These are phyloP conservation scores for Cadophora gregata DNA, from an alignment of 2,329 filamentous ascomycete species.

Conservation along the genomic window DNA sequence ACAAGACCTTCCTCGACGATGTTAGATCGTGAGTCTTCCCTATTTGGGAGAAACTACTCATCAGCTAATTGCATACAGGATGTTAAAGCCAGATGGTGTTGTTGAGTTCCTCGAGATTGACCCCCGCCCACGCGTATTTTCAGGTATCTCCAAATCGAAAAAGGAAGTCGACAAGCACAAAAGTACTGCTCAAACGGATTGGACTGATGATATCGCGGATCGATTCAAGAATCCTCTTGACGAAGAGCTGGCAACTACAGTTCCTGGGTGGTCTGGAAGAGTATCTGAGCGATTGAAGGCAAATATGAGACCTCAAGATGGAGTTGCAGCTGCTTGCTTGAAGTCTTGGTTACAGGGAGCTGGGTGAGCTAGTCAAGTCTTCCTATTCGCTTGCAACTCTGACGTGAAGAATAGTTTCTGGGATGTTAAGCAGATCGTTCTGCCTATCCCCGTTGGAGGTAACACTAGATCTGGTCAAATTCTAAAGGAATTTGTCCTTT, in stretches of 20 bases:
- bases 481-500: constrained; percentile 35
- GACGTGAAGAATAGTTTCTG: constrained; percentile 37
- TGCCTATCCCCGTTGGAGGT: constrained; percentile 39
- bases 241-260: constrained; percentile 35
- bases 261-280: constrained; percentile 39
- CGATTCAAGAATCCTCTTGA: constrained; percentile 37
- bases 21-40: constrained; percentile 36
- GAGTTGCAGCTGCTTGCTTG: constrained; percentile 39
- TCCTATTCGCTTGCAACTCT: neutral
- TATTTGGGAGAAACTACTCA: neutral
- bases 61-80: constrained; percentile 19
- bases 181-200: constrained; percentile 34
- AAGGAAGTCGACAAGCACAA: constrained; percentile 25
- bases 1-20: constrained; percentile 41
- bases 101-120: constrained; percentile 44
- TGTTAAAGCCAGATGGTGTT: constrained; percentile 42
- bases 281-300: constrained; percentile 39
- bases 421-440: constrained; percentile 40
- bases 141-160: neutral
- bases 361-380: constrained; percentile 33
- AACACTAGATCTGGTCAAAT: constrained; percentile 30
- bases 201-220: constrained; percentile 40
- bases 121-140: constrained; percentile 36
- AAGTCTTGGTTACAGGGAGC: constrained; percentile 42
- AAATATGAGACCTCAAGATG: constrained; percentile 37